phyloP scores from a whole-genome alignment of 1,284 basidiomycete species.

The Rhodotorula sp. region DNA sequence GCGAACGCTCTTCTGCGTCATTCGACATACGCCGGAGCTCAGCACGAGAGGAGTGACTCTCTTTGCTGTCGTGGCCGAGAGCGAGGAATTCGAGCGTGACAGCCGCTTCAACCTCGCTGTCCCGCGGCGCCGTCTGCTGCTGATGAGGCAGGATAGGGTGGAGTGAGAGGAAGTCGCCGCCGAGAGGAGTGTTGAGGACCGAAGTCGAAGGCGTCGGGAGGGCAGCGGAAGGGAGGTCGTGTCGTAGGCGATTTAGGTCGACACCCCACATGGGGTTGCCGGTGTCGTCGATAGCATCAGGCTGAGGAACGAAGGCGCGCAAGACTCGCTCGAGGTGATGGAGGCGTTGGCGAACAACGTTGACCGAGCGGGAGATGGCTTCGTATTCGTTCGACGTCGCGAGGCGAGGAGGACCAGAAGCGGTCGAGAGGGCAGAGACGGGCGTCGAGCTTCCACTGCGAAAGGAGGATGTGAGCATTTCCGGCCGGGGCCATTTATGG shows the following conservation, averaged over 20 bases:
- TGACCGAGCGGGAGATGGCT: constrained; percentile 21
- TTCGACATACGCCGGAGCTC: constrained; percentile 21
- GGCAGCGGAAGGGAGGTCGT: background rate
- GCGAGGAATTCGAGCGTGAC: constrained; percentile 37
- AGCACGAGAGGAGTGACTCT: constrained; percentile 30
- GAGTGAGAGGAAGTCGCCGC: background rate
- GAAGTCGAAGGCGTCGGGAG: background rate
- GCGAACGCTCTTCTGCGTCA: too few species aligned
- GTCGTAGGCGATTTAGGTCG: constrained; percentile 11
- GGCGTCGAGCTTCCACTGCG: background rate
- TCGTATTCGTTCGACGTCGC: constrained; percentile 26
- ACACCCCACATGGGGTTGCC: constrained; percentile 18
- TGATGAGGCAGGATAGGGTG: background rate
- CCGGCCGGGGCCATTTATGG: background rate
- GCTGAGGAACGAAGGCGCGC: constrained; percentile 22
- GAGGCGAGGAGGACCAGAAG: background rate
- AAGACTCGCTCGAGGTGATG: constrained; percentile 34
- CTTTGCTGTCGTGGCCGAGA: constrained; percentile 37
- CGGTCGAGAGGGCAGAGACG: background rate
- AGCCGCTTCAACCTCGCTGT: constrained; percentile 38
- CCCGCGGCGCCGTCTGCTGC: constrained; percentile 1
- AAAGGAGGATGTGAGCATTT: background rate
- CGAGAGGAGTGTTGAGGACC: background rate
- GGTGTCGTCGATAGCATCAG: constrained; percentile 4
- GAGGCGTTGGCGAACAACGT: constrained; percentile 22